Evolutionary conservation across 139 green algal species (phyloP).

Genomic region (Coccomyxa sp.): DNA sequence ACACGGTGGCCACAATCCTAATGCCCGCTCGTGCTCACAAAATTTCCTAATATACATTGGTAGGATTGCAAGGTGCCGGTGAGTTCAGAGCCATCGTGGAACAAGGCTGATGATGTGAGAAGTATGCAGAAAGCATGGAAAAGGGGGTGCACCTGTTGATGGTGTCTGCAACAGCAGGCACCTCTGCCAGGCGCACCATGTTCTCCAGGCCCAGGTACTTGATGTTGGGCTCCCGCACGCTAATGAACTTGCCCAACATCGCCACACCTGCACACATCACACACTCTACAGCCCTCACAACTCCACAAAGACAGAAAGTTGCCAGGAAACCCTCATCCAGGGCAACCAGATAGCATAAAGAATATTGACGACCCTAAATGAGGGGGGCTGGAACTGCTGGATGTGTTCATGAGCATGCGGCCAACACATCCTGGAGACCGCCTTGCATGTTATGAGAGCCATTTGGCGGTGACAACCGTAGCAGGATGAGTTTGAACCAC

Average conservation of each 20-base stretch:
- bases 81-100: neutral
- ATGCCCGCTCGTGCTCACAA: neutral
- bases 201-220: slow-evolving; percentile 91
- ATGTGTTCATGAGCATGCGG: too few species aligned
- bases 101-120: neutral
- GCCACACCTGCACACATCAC: slow-evolving; percentile 23
- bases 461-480: too few species aligned
- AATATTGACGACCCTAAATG: too few species aligned
- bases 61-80: neutral
- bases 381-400: too few species aligned
- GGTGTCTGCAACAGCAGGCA: slow-evolving; percentile 51
- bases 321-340: too few species aligned
- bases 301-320: too few species aligned
- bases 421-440: too few species aligned
- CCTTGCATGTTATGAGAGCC: too few species aligned
- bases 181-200: slow-evolving; percentile 68
- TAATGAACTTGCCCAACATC: slow-evolving; percentile 69
- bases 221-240: slow-evolving; percentile 82
- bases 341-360: too few species aligned
- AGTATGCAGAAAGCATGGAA: neutral
- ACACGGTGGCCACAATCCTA: neutral
- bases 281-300: too few species aligned
- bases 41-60: neutral
- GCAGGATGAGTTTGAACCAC: too few species aligned
- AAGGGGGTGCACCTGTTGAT: slow-evolving; percentile 16